Evolutionary conservation across 345 rosid species (phyloP), one percentile per base, ranked within the genome.

Genomic region (Populus ilicifolia): DNA sequence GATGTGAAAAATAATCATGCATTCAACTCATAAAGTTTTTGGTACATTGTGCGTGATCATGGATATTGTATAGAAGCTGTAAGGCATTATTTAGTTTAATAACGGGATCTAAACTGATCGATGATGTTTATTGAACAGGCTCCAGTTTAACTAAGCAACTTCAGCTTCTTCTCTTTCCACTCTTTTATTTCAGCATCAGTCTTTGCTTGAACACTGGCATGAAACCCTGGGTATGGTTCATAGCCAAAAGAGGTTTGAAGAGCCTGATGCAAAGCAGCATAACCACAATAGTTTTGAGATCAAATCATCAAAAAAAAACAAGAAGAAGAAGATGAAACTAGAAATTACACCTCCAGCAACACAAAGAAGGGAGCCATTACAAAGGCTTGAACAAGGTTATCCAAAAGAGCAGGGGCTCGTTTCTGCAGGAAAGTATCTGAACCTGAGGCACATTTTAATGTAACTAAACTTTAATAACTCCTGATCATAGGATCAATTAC

Each of bases 181-280:
- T 87, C 87, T 78, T 89, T 86, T 62, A 90, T 83, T 41, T 92
- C 90, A 56, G 83, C 83, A 13, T 87, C 87, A 68, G 86, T 84
- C 89, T 86, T 89, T 25, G 90, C 90, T 67, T 75, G 80, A 77
- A 94, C 96, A 1, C 78, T 85, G 13, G 77, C 92, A 52, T 86
- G 92, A 68, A 94, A 94, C 62, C 97, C 98, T 0, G 96, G 92
- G 77, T 89, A 93, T 33, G 97, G 99, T 78, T 93, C 98, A 46
- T 95, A 93, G 44, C 88, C 83, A 27, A 89, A 88, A 54, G 82
- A 65, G 12, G 61, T 75, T 30, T 95, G 90, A 76, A 90, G 88
- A 79, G 83, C 89, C 90, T 88, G 84, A 67, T 63, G 61, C 62
- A 52, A 23, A 70, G 67, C 52, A 79, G 71, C 69, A 71, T 63